Conservation (phyloP, 768 basidiomycete species). For the Amanita polypyramis region DNA sequence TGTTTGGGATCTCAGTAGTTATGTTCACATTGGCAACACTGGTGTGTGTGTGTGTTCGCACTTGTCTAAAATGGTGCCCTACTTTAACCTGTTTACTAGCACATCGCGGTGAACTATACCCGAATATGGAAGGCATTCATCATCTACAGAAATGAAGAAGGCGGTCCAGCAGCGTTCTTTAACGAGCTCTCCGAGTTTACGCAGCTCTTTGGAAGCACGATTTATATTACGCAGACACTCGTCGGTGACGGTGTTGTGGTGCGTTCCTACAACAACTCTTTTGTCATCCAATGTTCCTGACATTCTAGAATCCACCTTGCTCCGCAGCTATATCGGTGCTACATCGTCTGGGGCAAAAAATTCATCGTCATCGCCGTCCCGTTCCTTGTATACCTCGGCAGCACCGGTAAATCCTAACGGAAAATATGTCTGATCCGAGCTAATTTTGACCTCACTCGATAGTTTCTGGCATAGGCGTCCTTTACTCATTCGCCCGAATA, state of each 20-base stretch:
- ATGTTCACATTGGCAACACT: slow-evolving; percentile 24
- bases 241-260: slow-evolving; percentile 28
- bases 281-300: background rate
- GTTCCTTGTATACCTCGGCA: slow-evolving; percentile 18
- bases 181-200: slow-evolving; percentile 23
- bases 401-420: slow-evolving; percentile 18
- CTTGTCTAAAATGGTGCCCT: background rate
- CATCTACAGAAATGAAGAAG: slow-evolving; percentile 10
- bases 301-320: no score
- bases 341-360: slow-evolving; percentile 22
- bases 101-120: slow-evolving; percentile 24
- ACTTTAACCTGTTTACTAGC: slow-evolving; percentile 13
- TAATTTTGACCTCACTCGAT: background rate
- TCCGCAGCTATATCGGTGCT: slow-evolving; percentile 21
- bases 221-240: slow-evolving; percentile 26
- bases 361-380: slow-evolving; percentile 17
- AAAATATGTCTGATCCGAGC: background rate
- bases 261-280: slow-evolving; percentile 3
- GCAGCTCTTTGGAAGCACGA: slow-evolving; percentile 25
- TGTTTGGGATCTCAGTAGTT: slow-evolving; percentile 20
- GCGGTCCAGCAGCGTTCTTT: slow-evolving; percentile 22
- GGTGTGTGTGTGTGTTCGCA: slow-evolving; percentile 10
- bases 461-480: slow-evolving; percentile 11
- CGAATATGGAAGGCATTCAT: slow-evolving; percentile 27
- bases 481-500: slow-evolving; percentile 21